phyloP scores from a whole-genome alignment of 306 rosid species.

The Cicer judaicum region DNA sequence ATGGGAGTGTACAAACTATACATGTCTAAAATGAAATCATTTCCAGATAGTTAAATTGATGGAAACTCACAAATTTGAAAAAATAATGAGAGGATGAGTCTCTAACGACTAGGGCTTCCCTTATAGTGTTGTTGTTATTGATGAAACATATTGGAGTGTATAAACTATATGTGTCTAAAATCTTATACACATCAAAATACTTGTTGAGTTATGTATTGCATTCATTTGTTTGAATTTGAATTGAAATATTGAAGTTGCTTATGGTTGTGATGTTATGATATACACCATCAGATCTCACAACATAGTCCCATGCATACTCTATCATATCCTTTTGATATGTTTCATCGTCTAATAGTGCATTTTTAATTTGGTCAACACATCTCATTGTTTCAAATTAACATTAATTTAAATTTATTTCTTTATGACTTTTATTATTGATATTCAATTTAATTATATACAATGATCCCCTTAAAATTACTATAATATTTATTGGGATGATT shows the following conservation, averaged over 20 bases:
- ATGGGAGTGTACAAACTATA: slow-evolving; percentile 55
- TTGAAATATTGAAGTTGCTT: slow-evolving; percentile 45
- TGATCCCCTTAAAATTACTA: slow-evolving; percentile 66
- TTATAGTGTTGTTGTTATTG: neutral
- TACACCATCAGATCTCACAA: neutral
- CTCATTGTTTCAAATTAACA: too few species aligned
- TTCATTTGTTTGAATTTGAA: neutral
- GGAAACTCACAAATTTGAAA: slow-evolving; percentile 45
- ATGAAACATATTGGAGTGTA: slow-evolving; percentile 47
- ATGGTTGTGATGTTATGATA: slow-evolving; percentile 45
- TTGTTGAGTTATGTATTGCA: slow-evolving; percentile 38
- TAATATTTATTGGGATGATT: slow-evolving; percentile 37
- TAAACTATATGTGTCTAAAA: slow-evolving; percentile 58
- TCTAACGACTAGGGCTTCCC: neutral
- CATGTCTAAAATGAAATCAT: slow-evolving; percentile 45
- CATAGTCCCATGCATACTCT: slow-evolving; percentile 59
- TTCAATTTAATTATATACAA: slow-evolving; percentile 43
- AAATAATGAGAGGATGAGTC: slow-evolving; percentile 21
- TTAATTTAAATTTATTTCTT: too few species aligned
- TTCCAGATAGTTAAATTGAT: too few species aligned
- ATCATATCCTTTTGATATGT: slow-evolving; percentile 56
- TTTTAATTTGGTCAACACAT: slow-evolving; percentile 47
- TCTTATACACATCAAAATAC: slow-evolving; percentile 40
- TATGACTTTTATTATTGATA: too few species aligned
- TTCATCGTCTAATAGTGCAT: slow-evolving; percentile 56